Evolutionary conservation across 2,329 filamentous ascomycete genomes (phyloP).

Genomic region (Coniochaeta sp.): DNA sequence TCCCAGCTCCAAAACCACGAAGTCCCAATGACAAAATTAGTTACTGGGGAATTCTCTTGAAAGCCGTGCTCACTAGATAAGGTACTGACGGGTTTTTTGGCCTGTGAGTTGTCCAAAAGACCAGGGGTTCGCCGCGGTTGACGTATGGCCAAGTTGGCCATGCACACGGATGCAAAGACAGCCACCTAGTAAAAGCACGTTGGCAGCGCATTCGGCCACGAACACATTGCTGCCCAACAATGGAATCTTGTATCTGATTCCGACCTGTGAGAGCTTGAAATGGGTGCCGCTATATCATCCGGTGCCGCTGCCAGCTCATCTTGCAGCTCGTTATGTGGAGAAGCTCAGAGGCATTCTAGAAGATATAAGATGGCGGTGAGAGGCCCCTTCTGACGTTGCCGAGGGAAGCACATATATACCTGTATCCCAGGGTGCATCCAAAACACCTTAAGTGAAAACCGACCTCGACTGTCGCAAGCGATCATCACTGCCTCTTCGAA

Average conservation of each 20-base stretch:
- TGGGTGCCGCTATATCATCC: slow-evolving; percentile 14
- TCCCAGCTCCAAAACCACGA: no score
- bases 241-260: not conserved
- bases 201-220: not conserved
- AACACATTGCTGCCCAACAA: not conserved
- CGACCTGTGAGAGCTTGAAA: slow-evolving; percentile 14
- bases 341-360: slow-evolving; percentile 11
- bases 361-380: slow-evolving; percentile 10
- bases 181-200: not conserved
- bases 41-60: no score
- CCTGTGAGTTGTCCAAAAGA: no score
- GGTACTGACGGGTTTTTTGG: no score
- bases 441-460: not conserved
- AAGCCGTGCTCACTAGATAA: no score
- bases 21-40: no score
- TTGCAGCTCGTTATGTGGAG: slow-evolving; percentile 26
- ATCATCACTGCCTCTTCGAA: slow-evolving; percentile 3
- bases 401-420: not conserved
- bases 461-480: not conserved
- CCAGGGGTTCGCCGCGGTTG: not conserved
- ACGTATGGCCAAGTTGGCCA: no score
- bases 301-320: slow-evolving; percentile 26
- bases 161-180: not conserved
- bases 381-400: not conserved
- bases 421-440: no score